A percentile compares a stretch with the other conserved stretches of the same genome.
phyloP scores from a whole-genome alignment of 768 basidiomycete genomes.

The Galerina marginata region DNA sequence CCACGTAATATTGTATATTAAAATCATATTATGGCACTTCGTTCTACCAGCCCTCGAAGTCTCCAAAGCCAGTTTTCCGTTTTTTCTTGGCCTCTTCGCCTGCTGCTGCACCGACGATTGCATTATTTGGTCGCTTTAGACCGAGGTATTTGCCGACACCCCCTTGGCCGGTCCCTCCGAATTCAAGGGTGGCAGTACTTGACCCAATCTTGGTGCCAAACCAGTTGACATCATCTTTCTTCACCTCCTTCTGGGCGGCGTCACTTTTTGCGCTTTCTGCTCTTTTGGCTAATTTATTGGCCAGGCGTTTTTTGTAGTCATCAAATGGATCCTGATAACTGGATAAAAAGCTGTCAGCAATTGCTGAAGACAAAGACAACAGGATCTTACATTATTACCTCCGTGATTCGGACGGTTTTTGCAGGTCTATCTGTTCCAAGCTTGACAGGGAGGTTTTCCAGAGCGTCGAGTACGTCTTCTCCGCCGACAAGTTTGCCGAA shows the following conservation, averaged over 20 bases:
- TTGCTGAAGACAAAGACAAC: background rate
- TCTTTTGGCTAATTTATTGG: conserved; percentile 74
- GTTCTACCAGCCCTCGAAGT: conserved; percentile 81
- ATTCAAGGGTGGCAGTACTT: conserved; percentile 32
- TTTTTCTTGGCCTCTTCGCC: conserved; percentile 72
- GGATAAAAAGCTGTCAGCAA: conserved; percentile 1
- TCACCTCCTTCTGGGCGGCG: conserved; percentile 48
- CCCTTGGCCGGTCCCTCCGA: conserved; percentile 39
- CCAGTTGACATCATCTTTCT: conserved; percentile 81
- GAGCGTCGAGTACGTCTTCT: conserved; percentile 82
- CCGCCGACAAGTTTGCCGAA: conserved; percentile 98
- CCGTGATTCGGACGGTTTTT: conserved; percentile 84
- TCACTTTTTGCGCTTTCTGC: conserved; percentile 45
- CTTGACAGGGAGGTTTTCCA: conserved; percentile 84
- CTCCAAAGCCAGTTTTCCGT: conserved; percentile 87
- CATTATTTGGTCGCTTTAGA: conserved; percentile 50
- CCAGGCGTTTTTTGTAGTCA: conserved; percentile 83
- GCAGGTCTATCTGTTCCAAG: conserved; percentile 87
- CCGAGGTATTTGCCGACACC: conserved; percentile 85
- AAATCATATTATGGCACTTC: background rate
- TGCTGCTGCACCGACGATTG: conserved; percentile 26
- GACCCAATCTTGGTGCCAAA: conserved; percentile 86
- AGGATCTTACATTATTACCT: conserved; percentile 78
- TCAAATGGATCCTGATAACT: conserved; percentile 97
- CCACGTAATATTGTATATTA: background rate